Conservation (phyloP, 31 red algal genomes). For the Asparagopsis taxiformis region DNA sequence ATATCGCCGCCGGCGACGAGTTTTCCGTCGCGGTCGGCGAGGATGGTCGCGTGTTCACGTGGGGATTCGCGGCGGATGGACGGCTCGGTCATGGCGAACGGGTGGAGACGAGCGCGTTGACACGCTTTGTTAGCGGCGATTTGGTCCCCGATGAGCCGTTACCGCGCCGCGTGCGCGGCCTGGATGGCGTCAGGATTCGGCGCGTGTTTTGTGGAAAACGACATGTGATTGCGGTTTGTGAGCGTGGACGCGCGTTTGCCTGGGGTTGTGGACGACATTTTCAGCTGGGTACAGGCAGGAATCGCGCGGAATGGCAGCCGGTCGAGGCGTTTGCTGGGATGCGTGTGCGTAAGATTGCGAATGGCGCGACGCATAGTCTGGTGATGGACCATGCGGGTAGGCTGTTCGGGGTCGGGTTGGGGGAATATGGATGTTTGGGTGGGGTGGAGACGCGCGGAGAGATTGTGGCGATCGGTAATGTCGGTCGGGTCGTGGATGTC, state of each 20-base stretch:
- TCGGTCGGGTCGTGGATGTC: slow-evolving; percentile 3
- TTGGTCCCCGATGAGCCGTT: neutral
- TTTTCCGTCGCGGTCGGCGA: slow-evolving; percentile 41
- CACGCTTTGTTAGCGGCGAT: neutral
- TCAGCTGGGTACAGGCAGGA: too few species aligned
- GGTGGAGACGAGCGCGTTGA: neutral
- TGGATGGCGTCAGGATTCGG: neutral
- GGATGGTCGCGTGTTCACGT: slow-evolving; percentile 42
- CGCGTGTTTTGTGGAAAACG: neutral
- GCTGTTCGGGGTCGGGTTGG: slow-evolving; percentile 1
- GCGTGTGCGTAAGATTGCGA: neutral
- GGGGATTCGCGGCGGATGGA: slow-evolving; percentile 15
- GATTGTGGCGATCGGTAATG: neutral
- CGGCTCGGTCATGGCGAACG: slow-evolving; percentile 23
- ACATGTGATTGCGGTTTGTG: neutral
- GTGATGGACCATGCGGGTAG: neutral
- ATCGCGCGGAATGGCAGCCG: slow-evolving; percentile 1
- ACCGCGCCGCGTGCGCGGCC: neutral
- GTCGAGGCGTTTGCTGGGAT: neutral
- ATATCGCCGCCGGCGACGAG: slow-evolving; percentile 39
- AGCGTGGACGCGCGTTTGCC: neutral
- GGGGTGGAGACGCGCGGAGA: neutral
- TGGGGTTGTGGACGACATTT: neutral
- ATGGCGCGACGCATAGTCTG: slow-evolving; percentile 5
- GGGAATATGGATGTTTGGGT: neutral